phyloP scores from a whole-genome alignment of 1,284 basidiomycete species.

The Pseudozyma tsukubaensis region DNA sequence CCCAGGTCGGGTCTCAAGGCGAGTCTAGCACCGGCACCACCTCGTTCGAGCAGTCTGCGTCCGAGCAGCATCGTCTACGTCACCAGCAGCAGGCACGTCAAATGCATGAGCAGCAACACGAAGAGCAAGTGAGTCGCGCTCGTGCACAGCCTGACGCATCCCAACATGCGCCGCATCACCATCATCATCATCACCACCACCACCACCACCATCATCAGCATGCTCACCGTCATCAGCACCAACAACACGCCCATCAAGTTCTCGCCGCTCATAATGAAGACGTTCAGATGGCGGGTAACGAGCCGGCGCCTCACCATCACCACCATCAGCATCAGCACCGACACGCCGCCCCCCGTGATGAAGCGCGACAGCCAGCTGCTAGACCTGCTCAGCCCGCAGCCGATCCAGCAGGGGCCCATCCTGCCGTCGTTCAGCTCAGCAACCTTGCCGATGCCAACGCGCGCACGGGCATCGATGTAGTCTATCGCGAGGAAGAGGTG shows the following conservation, averaged over 20 bases:
- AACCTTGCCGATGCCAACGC: slow-evolving; percentile 36
- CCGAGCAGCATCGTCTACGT: slow-evolving; percentile 2
- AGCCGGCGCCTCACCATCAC: slow-evolving; percentile 8
- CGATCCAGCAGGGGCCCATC: slow-evolving; percentile 29
- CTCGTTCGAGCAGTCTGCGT: slow-evolving; percentile 10
- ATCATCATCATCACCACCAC: slow-evolving; percentile 19
- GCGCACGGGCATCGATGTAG: slow-evolving; percentile 48
- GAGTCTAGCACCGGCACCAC: slow-evolving; percentile 7
- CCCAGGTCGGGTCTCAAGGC: slow-evolving; percentile 32
- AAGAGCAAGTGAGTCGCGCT: slow-evolving; percentile 3
- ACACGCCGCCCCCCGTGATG: slow-evolving; percentile 16
- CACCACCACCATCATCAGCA: slow-evolving; percentile 26
- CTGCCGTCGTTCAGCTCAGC: slow-evolving; percentile 41
- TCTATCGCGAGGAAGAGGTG: slow-evolving; percentile 93
- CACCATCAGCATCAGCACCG: slow-evolving; percentile 20
- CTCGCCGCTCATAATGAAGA: slow-evolving; percentile 15
- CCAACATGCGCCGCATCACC: slow-evolving; percentile 10
- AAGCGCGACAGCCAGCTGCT: slow-evolving; percentile 9
- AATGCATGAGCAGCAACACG: slow-evolving; percentile 7
- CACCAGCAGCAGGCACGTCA: slow-evolving; percentile 8
- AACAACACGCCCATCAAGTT: slow-evolving; percentile 14
- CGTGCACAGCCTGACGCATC: slow-evolving; percentile 11
- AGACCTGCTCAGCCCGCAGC: slow-evolving; percentile 17
- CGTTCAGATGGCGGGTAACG: slow-evolving; percentile 7
- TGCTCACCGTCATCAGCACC: slow-evolving; percentile 33